Evolutionary conservation across 2,329 filamentous ascomycete species (phyloP), one percentile per base, ranked within the genome.

Genomic region (Nothomitra cinnamomea): DNA sequence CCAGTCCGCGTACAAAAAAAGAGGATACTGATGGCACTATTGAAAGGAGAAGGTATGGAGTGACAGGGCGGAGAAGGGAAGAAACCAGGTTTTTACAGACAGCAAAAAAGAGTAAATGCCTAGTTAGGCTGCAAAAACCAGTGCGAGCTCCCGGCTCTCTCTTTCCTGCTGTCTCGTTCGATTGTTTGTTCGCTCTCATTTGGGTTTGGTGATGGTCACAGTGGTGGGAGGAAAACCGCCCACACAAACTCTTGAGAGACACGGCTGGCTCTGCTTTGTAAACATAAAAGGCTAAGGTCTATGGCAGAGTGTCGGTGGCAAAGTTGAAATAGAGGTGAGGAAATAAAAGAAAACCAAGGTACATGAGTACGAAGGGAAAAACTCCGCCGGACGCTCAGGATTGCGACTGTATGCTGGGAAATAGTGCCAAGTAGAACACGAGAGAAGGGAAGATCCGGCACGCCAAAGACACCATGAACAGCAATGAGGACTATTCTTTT

Each of bases 321-420:
- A 25, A 13, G 1, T 24, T 22, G n/a, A 48, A 2, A 13, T 35
- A 25, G 7, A 17, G 12, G 7, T n/a, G 45, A 28, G 25, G n/a
- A 28, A 41, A 5, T 7, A 38, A 19, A n/a, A 19, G 17, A 15
- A 41, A 15, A 5, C 38, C 4, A 15, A n/a, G 13, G 17, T 15
- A 24, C 15, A 19, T 17, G 17, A 35, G 24, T 19, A n/a, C 19
- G 28, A n/a, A 35, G 28, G 17, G 32, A 49, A 35, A 25, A 49
- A 49, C 45, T 49, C 45, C 45, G 28, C 45, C 45, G 45, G 45
- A 17, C 25, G 45, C 45, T n/a, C 24, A n/a, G 25, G 21, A 19
- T 22, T 22, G 45, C 24, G 45, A 49, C 45, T 49, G 15, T 49
- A 49, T 49, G 45, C 45, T 49, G 24, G 17, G 25, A 49, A 35